Conservation (phyloP, 2,329 filamentous ascomycete species). For the Xylaria sp. region DNA sequence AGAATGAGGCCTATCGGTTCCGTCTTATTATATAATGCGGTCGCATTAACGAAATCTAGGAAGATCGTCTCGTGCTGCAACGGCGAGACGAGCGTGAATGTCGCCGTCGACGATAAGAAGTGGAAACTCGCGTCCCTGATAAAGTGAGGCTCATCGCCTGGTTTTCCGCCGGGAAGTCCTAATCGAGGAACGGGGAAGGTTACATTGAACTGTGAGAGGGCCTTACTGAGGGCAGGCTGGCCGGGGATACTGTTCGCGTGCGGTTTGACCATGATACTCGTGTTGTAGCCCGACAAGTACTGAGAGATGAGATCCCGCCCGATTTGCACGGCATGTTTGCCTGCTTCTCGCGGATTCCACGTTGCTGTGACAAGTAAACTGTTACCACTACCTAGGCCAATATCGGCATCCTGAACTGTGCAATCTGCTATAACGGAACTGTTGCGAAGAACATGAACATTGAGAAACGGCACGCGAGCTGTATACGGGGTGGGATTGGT, state of each 20-base stretch:
- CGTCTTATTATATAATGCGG: conserved; percentile 76
- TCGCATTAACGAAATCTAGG: conserved; percentile 76
- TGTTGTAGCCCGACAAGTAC: conserved; percentile 85
- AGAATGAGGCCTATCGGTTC: conserved; percentile 72
- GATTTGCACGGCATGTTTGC: conserved; percentile 52
- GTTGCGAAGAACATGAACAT: conserved; percentile 70
- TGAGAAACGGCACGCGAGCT: conserved; percentile 73
- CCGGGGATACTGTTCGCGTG: conserved; percentile 69
- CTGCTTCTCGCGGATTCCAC: conserved; percentile 69
- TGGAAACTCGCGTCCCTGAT: conserved; percentile 85
- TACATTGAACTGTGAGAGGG: conserved; percentile 66
- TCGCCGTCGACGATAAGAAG: conserved; percentile 77
- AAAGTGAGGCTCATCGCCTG: conserved; percentile 56
- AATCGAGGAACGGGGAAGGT: conserved; percentile 68
- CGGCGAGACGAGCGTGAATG: conserved; percentile 78
- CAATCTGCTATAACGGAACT: conserved; percentile 70
- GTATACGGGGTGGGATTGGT: conserved; percentile 89
- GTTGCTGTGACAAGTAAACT: conserved; percentile 61
- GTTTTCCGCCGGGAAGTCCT: conserved; percentile 47
- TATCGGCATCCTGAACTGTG: conserved; percentile 55
- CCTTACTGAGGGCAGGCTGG: conserved; percentile 65
- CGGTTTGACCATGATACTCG: conserved; percentile 66
- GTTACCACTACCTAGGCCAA: conserved; percentile 67
- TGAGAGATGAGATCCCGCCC: conserved; percentile 73
- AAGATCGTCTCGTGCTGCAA: conserved; percentile 66